Conservation (phyloP, 2,329 filamentous ascomycete species). For the Ilyonectria sp. region DNA sequence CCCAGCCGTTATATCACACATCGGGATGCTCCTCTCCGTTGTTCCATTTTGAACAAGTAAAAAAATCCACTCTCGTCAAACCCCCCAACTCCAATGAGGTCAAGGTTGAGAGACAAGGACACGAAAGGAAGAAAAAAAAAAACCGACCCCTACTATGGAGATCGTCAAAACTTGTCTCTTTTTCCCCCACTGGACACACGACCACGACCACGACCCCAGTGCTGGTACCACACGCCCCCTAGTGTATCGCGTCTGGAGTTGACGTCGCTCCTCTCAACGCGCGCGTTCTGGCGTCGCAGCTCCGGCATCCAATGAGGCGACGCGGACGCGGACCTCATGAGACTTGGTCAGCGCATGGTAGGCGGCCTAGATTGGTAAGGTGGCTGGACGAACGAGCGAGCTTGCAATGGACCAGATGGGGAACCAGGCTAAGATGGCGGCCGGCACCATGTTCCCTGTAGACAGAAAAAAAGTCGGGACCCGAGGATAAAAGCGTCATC, state of each 20-base stretch:
- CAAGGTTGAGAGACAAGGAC: constrained; percentile 5
- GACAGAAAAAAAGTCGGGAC: constrained; percentile 38
- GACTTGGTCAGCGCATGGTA: constrained; percentile 43
- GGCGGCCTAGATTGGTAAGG: constrained; percentile 33
- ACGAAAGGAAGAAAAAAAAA: background rate
- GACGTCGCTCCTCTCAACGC: constrained; percentile 38
- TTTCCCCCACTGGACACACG: constrained; percentile 29
- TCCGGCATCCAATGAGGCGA: constrained; percentile 38
- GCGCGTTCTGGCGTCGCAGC: constrained; percentile 44
- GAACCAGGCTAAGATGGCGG: constrained; percentile 43
- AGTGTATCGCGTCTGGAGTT: constrained; percentile 26
- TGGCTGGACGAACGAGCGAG: constrained; percentile 45
- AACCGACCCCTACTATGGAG: constrained; percentile 8
- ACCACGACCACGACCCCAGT: constrained; percentile 31
- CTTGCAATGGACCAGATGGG: constrained; percentile 33
- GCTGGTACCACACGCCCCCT: constrained; percentile 16
- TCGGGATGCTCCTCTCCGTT: constrained; percentile 14
- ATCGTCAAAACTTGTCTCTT: constrained; percentile 30
- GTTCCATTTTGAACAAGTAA: constrained; percentile 4
- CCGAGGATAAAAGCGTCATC: constrained; percentile 28
- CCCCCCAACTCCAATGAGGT: constrained; percentile 5
- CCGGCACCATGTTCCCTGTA: constrained; percentile 36
- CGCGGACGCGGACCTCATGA: constrained; percentile 43
- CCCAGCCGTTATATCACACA: constrained; percentile 29
- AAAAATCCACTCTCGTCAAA: constrained; percentile 3